Evolutionary conservation across 768 basidiomycete genomes (phyloP).

Genomic region (Phlebiopsis gigantea): DNA sequence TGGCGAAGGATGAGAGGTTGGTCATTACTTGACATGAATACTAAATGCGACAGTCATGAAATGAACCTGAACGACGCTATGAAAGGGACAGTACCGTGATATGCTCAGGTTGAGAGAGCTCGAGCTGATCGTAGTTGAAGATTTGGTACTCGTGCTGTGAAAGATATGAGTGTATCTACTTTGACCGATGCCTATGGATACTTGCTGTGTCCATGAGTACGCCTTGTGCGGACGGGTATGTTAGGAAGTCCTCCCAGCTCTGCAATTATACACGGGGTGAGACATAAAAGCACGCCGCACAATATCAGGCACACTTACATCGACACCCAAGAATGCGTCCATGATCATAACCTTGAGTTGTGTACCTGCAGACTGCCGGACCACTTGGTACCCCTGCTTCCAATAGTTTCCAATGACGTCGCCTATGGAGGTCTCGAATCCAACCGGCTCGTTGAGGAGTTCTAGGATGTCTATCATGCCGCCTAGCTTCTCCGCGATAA

Average conservation of each 20-base stretch:
- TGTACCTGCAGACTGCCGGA: conserved; percentile 43
- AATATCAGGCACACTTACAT: conserved; percentile 31
- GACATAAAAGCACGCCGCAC: too few species aligned
- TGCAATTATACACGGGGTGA: conserved; percentile 18
- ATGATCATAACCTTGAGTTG: conserved; percentile 64
- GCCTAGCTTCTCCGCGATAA: conserved; percentile 47
- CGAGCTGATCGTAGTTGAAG: conserved; percentile 54
- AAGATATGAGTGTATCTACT: background rate
- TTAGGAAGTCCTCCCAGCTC: conserved; percentile 59
- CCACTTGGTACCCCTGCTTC: conserved; percentile 52
- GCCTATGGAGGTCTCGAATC: conserved; percentile 41
- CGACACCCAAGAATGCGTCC: conserved; percentile 62
- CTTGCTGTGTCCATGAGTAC: conserved; percentile 64
- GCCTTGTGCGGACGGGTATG: conserved; percentile 43
- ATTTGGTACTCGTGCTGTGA: conserved; percentile 68
- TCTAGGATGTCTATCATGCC: conserved; percentile 60
- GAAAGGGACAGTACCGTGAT: conserved; percentile 47
- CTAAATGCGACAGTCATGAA: too few species aligned
- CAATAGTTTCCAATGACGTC: conserved; percentile 50
- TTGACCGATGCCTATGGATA: background rate
- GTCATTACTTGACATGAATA: conserved; percentile 51
- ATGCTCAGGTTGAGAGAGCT: conserved; percentile 51
- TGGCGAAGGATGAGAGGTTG: conserved; percentile 40
- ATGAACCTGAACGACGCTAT: too few species aligned
- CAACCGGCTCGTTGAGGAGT: conserved; percentile 66